Evolutionary conservation across 1,139 yeast genomes (phyloP).

Genomic region (Yamadazyma buinensis): DNA sequence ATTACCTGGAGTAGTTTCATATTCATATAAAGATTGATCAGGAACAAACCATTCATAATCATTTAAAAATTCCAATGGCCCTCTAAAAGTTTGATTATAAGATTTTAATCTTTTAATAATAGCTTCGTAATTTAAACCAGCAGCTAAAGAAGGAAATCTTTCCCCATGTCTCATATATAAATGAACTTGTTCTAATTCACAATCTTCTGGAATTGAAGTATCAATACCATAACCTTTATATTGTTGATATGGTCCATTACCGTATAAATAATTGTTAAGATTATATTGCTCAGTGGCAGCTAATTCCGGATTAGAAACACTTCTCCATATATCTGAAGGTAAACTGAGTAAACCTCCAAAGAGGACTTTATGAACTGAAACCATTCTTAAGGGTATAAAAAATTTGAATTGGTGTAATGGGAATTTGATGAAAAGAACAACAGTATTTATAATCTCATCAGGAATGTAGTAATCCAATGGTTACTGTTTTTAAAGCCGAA

Average conservation of each 20-base stretch:
- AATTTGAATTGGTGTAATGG: too few species aligned
- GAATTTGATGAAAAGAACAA: too few species aligned
- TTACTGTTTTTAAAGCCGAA: too few species aligned
- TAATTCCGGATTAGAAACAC: conserved; percentile 26
- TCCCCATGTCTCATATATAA: conserved; percentile 36
- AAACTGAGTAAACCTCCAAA: conserved; percentile 12
- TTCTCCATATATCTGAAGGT: conserved; percentile 12
- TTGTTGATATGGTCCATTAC: conserved; percentile 37
- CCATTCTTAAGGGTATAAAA: too few species aligned
- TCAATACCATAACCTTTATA: conserved; percentile 32
- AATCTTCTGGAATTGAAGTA: conserved; percentile 28
- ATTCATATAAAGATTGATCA: conserved; percentile 23
- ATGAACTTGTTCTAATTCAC: conserved; percentile 34
- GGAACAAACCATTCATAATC: conserved; percentile 24
- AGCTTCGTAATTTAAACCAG: conserved; percentile 20
- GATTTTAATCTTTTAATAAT: conserved; percentile 19
- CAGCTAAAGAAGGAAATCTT: conserved; percentile 28
- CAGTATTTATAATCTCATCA: too few species aligned
- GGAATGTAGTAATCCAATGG: too few species aligned
- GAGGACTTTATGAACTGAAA: conserved; percentile 10
- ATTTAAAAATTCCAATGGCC: conserved; percentile 24
- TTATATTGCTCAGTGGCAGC: conserved; percentile 30
- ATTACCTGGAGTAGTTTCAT: conserved; percentile 24
- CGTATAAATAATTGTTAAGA: conserved; percentile 29
- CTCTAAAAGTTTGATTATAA: conserved; percentile 17